phyloP scores from a whole-genome alignment of 495 filamentous ascomycete species.

The Xylaria telfairii region DNA sequence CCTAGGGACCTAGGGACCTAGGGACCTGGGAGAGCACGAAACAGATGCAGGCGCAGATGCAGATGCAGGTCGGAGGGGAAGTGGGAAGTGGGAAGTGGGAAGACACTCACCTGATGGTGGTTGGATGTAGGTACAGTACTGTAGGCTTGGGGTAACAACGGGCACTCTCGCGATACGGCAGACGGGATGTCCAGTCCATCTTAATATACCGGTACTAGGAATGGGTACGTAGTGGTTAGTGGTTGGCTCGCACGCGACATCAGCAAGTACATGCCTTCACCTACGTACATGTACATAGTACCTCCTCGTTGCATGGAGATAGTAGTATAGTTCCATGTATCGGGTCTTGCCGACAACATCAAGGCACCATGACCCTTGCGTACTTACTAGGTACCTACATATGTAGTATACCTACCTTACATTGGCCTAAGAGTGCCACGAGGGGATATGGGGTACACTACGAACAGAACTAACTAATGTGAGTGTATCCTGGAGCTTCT shows the following conservation, averaged over 20 bases:
- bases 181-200: conserved; percentile 5
- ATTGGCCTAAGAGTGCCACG: neutral
- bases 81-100: neutral
- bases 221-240: neutral
- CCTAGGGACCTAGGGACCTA: too few relatives aligned
- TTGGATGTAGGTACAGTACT: neutral
- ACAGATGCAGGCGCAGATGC: neutral
- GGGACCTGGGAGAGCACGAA: neutral
- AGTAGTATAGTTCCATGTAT: neutral
- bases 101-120: conserved; percentile 25
- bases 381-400: too few relatives aligned
- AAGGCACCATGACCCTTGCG: too few relatives aligned
- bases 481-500: neutral
- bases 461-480: too few relatives aligned
- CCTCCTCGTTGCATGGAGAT: neutral
- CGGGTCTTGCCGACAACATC: too few relatives aligned
- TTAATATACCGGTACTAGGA: conserved; percentile 17
- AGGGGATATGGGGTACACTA: neutral
- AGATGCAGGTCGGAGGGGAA: conserved; percentile 19
- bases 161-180: neutral
- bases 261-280: neutral
- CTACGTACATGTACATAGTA: neutral
- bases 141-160: conserved; percentile 8
- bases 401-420: too few relatives aligned
- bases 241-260: neutral